Evolutionary conservation across 331 rosid species (phyloP).

Genomic region (Quercus tomentella): DNA sequence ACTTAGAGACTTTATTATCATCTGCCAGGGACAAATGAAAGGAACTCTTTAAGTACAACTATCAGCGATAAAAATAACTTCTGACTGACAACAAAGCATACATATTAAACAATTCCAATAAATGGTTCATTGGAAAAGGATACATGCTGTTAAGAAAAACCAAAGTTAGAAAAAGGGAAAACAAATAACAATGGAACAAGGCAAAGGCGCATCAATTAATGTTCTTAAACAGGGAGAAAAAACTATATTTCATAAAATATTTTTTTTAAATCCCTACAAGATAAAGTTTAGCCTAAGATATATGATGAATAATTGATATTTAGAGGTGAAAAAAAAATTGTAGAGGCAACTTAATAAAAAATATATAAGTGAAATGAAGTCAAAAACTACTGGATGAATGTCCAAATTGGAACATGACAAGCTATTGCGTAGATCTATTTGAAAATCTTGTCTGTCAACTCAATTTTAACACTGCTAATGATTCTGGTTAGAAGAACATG

Average conservation of each 20-base stretch:
- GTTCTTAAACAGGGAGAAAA: not conserved
- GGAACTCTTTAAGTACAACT: not conserved
- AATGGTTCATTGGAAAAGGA: conserved; percentile 54
- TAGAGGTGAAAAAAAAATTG: not conserved
- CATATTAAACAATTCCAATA: conserved; percentile 93
- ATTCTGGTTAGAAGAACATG: not conserved
- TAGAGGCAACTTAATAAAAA: too few relatives aligned
- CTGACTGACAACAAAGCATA: conserved; percentile 43
- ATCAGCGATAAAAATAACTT: not conserved
- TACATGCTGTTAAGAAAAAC: conserved; percentile 55
- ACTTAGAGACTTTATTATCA: conserved; percentile 79
- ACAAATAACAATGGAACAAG: not conserved
- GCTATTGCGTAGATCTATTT: too few relatives aligned
- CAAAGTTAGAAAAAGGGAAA: conserved; percentile 18
- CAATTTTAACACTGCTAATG: too few relatives aligned
- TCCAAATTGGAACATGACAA: not conserved
- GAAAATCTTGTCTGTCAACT: too few relatives aligned
- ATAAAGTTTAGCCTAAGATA: not conserved
- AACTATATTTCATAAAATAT: not conserved
- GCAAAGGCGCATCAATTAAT: not conserved
- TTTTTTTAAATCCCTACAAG: not conserved
- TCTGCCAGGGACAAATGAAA: conserved; percentile 47
- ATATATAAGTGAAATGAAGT: not conserved
- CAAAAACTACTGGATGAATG: not conserved
- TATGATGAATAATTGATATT: not conserved